Conservation (phyloP, 441 rosid species). For the Aquilaria agallochum region DNA sequence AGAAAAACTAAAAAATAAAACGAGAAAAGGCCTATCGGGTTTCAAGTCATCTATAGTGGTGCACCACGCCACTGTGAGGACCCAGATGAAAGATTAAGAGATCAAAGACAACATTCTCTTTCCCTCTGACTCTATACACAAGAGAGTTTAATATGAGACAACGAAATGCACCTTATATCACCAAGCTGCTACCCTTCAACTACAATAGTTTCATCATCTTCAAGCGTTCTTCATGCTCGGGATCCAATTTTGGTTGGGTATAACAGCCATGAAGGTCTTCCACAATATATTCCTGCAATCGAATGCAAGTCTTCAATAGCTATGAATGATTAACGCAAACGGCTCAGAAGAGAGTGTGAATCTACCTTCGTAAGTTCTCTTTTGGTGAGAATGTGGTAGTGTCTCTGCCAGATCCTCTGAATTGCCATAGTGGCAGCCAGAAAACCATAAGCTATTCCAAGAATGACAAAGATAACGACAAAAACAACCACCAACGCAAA, state of each 20-base stretch:
- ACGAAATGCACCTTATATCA: not conserved
- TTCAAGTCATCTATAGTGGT: too few relatives aligned
- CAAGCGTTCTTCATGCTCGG: conserved; percentile 72
- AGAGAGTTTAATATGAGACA: conserved; percentile 9
- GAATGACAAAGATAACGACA: conserved; percentile 84
- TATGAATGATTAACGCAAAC: not conserved
- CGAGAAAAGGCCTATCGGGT: too few relatives aligned
- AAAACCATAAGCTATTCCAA: conserved; percentile 93
- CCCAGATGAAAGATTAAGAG: not conserved
- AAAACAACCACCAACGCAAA: conserved; percentile 83
- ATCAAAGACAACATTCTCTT: not conserved
- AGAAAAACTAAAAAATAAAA: too few relatives aligned
- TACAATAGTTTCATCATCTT: conserved; percentile 81
- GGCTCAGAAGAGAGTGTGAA: not conserved
- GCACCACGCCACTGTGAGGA: too few relatives aligned
- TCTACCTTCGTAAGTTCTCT: conserved; percentile 81
- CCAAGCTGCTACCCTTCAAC: conserved; percentile 7
- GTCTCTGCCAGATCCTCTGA: conserved; percentile 96
- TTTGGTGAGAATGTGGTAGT: conserved; percentile 91
- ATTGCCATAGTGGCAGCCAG: conserved; percentile 95
- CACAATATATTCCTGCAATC: conserved; percentile 67
- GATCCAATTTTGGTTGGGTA: conserved; percentile 71
- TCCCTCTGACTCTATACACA: not conserved
- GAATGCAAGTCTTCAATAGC: not conserved
- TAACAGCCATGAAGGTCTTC: conserved; percentile 91